Base-by-base conservation (phyloP, 2,329 filamentous ascomycete species). In the Arachnopeziza araneosa region DNA sequence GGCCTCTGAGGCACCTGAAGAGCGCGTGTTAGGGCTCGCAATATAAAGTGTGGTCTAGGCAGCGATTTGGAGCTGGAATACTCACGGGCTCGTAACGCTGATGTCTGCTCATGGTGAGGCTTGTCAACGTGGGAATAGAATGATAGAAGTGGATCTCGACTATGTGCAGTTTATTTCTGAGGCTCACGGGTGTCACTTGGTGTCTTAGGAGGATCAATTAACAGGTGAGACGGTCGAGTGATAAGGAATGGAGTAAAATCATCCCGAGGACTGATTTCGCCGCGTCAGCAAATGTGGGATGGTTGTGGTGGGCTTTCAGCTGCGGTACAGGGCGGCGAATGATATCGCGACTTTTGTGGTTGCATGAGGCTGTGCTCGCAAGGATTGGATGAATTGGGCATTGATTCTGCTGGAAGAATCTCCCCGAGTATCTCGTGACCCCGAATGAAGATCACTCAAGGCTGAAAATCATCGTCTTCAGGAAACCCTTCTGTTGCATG, bases 51-150 rank as follows among this genome's bases (percentile, higher is more conserved):
- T n/a, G 51, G 8, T 52, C 26, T 56, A 63, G 63, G 57, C 55
- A 60, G 54, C 58, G 48, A 50, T 44, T 44, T 44, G 6, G 36
- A 3, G 26, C 26, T 30, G 26, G 21, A 19, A 44, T 44, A 66
- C 66, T 57, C 60, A 69, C 68, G 6, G 64, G 56, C 53, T 70
- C 66, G 55, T 69, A 70, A 44, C 67, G 60, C 49, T 63, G 56
- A 2, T 67, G 61, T 24, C 30, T 52, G 48, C 2, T 58, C 26
- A 30, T 26, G 30, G 24, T 32, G 21, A 36, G 23, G 26, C 26
- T 30, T 30, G 26, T 30, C 4, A 30, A 30, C 9, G 26, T 30
- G 26, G 4, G 9, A 30, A 54, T 10, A 24, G 22, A 48, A 6
- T 24, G 14, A 50, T n/a, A 21, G 22, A 53, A 21, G 36, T 44